Base-by-base conservation (phyloP, 495 filamentous ascomycete genomes). In the Penicillium malachiteum region DNA sequence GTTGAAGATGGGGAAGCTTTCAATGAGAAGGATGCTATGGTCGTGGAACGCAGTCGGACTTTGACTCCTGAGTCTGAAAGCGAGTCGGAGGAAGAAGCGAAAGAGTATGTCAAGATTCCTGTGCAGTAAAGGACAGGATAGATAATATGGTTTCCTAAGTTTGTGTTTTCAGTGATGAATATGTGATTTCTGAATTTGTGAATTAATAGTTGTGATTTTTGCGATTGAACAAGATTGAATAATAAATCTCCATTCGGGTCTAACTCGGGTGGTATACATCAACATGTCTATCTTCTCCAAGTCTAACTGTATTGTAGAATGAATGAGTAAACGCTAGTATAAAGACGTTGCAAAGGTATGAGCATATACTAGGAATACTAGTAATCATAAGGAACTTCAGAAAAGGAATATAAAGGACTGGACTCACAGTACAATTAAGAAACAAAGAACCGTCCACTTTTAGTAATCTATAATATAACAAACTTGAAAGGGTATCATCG, bases 81-180 rank as follows among this genome's bases (percentile, higher is more conserved):
- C 13, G 65, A 66, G n/a, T 42, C 35, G 9, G 65, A 61, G 30
- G 62, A 48, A n/a, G 68, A 71, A 31, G 58, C 48, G 13, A 61
- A 57, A 17, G 68, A 69, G 16, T 71, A 67, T 62, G 68, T 72
- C 43, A 71, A 68, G 43, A 60, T 72, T 38, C 60, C 58, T 45
- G 63, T 66, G 34, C 40, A 63, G 54, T 71, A 47, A 56, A 30
- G 13, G 13, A 16, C 13, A n/a, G 37, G 34, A 14, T 3, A 3
- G 2, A 14, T 49, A 17, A n/a, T 55, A 12, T 17, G 40, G 21
- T 26, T 26, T 26, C 21, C 21, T 26, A 26, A 2, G 21, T 26
- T 4, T 26, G 4, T 26, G 21, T 26, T 26, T 26, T 26, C 21
- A 26, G 21, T 26, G 1, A 26, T 4, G 21, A 26, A 26, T 26